A percentile compares a stretch with the other conserved stretches of the same genome.
phyloP scores from a whole-genome alignment of 768 basidiomycete genomes.

The Amanita pseudoporphyria region DNA sequence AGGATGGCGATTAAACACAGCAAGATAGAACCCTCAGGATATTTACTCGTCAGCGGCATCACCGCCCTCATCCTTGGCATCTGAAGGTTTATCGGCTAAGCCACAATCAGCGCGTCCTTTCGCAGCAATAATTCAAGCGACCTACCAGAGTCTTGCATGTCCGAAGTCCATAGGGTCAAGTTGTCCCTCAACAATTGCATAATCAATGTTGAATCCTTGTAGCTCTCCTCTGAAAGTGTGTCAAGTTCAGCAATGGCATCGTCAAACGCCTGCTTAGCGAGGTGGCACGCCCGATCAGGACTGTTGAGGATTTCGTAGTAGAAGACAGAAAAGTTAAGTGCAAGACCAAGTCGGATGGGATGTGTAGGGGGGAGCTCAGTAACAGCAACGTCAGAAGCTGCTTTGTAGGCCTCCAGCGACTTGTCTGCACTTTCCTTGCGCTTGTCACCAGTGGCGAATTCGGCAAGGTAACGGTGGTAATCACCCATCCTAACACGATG shows the following conservation, averaged over 20 bases:
- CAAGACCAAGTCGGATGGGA: slow-evolving; percentile 97
- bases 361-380: slow-evolving; percentile 94
- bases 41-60: slow-evolving; percentile 62
- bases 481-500: slow-evolving; percentile 81
- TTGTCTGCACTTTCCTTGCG: slow-evolving; percentile 96
- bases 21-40: slow-evolving; percentile 15
- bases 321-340: slow-evolving; percentile 99
- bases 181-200: slow-evolving; percentile 97
- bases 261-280: slow-evolving; percentile 98
- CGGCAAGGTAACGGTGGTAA: slow-evolving; percentile 98
- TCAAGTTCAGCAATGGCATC: slow-evolving; percentile 99
- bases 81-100: slow-evolving; percentile 57
- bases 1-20: slow-evolving; percentile 4
- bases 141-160: slow-evolving; percentile 89
- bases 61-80: slow-evolving; percentile 57
- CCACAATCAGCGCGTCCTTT: slow-evolving; percentile 8
- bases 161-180: slow-evolving; percentile 96
- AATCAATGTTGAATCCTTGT: slow-evolving; percentile 98
- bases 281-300: slow-evolving; percentile 96
- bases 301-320: slow-evolving; percentile 99
- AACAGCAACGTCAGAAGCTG: slow-evolving; percentile 93
- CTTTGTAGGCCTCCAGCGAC: slow-evolving; percentile 96
- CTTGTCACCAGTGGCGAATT: slow-evolving; percentile 97
- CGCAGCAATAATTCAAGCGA: slow-evolving; percentile 10
- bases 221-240: slow-evolving; percentile 96